These are phyloP conservation scores for Globisporangium spinosum DNA, from an alignment of 352 stramenopile genomes.

Conservation along the genomic window DNA sequence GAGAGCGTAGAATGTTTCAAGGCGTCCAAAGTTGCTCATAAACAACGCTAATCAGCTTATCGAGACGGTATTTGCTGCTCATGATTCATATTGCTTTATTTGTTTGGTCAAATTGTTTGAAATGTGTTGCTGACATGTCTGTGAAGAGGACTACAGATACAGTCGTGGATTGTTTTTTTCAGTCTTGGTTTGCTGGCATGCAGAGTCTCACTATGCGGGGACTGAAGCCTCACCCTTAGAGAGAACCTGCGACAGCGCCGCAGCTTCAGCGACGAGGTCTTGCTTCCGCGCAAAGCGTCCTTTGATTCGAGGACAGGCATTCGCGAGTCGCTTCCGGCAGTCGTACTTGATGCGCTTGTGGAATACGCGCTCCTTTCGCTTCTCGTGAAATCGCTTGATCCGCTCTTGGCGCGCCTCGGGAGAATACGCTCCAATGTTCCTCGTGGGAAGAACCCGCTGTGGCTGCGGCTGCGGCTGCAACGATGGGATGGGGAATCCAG, in stretches of 20 bases:
- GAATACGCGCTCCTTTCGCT: slow-evolving; percentile 69
- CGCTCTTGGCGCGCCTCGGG: slow-evolving; percentile 47
- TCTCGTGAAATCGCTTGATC: slow-evolving; percentile 64
- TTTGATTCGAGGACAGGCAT: slow-evolving; percentile 61
- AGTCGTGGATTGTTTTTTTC: neutral
- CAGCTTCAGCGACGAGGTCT: slow-evolving; percentile 1
- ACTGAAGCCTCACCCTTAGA: neutral
- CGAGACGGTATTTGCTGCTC: neutral
- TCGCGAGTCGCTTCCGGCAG: slow-evolving; percentile 66
- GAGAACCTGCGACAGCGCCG: neutral
- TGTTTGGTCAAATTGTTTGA: neutral
- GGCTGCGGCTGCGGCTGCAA: neutral
- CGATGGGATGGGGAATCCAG: neutral
- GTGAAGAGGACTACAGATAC: neutral
- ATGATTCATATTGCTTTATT: slow-evolving; percentile 5
- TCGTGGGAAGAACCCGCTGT: slow-evolving; percentile 2
- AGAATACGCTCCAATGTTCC: slow-evolving; percentile 63
- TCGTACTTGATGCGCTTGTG: slow-evolving; percentile 74
- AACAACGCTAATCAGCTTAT: slow-evolving; percentile 11
- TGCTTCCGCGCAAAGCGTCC: slow-evolving; percentile 58
- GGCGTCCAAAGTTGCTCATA: slow-evolving; percentile 1
- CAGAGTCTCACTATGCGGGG: neutral
- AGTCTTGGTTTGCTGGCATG: neutral
- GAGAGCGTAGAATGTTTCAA: neutral
- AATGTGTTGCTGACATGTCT: neutral